Evolutionary conservation across 768 basidiomycete species (phyloP), one percentile per base, ranked within the genome.

Genomic region (Cubamyces lactineus): DNA sequence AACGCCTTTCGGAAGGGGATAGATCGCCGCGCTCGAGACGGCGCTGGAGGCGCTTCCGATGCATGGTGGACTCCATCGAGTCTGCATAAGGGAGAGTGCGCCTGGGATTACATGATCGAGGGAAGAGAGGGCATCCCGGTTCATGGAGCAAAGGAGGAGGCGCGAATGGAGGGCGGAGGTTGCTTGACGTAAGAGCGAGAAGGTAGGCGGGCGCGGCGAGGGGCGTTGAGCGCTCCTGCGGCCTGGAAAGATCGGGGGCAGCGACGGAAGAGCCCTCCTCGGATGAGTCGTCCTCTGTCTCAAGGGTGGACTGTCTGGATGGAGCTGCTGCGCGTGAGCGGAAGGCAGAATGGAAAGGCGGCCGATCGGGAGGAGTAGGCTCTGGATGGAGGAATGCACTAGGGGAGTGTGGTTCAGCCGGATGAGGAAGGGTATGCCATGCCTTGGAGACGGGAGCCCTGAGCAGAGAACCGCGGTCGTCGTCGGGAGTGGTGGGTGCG

Each of bases 401-500:
- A 40, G 61, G 48, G 56, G 41, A 43, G 41, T 63, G 59, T 21
- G 59, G 54, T 42, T 64, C 61, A 51, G 30, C n/a, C 49, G 60
- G 53, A 17, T 49, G 46, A 24, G 58, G 59, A 11, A 52, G 57
- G 34, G 55, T 23, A 16, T 45, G 53, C 63, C 63, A 64, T 43
- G 65, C 60, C 48, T 66, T 65, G 55, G 66, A 61, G 13, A 49
- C 53, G 17, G 60, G 56, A 19, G 46, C 49, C 42, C 39, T 46
- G 53, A 53, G 64, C 50, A 65, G 50, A 23, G 53, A 61, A 41
- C 63, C 62, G 49, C 43, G 65, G 23, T 62, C 61, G 54, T 88
- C 87, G 68, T 84, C 85, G 47, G 87, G 86, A 7, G 86, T 87
- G 62, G 72, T 73, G 60, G 78, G 75, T 21, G 82, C 85, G 28